phyloP scores from a whole-genome alignment of 257 asterid species.

The Plantago elongata region DNA sequence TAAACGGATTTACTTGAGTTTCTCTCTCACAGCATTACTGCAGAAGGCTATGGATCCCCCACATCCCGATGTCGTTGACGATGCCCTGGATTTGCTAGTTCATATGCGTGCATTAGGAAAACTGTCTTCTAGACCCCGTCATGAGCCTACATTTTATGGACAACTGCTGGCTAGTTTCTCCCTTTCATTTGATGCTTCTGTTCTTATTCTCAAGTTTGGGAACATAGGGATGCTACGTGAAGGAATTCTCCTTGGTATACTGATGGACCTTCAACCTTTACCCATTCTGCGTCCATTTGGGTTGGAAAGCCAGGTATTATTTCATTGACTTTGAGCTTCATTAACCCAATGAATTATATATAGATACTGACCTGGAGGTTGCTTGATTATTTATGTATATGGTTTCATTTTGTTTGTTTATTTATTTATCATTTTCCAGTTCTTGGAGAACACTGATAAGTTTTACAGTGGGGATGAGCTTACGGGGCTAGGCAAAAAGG shows the following conservation, averaged over 20 bases:
- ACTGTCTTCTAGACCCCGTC: constrained; percentile 55
- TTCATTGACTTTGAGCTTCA: constrained; percentile 14
- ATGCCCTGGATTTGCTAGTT: constrained; percentile 70
- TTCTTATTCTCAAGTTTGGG: constrained; percentile 83
- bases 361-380: constrained; percentile 23
- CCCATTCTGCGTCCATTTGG: constrained; percentile 90
- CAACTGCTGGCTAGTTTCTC: constrained; percentile 70
- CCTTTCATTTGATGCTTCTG: constrained; percentile 80
- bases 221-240: constrained; percentile 78
- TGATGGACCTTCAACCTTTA: constrained; percentile 83
- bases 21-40: constrained; percentile 49
- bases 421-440: constrained; percentile 25
- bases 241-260: constrained; percentile 84
- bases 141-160: constrained; percentile 86
- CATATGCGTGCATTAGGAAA: constrained; percentile 58
- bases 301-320: constrained; percentile 57
- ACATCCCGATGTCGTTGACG: constrained; percentile 54
- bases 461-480: constrained; percentile 45
- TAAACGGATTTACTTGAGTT: constrained; percentile 12
- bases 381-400: not conserved
- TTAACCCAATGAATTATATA: constrained; percentile 16
- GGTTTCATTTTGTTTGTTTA: no score
- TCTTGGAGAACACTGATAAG: constrained; percentile 43
- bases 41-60: constrained; percentile 98
- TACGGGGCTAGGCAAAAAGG: constrained; percentile 68